Base-by-base conservation (phyloP, 2,329 filamentous ascomycete species). In the Aspergillus fumigatiaffinis region DNA sequence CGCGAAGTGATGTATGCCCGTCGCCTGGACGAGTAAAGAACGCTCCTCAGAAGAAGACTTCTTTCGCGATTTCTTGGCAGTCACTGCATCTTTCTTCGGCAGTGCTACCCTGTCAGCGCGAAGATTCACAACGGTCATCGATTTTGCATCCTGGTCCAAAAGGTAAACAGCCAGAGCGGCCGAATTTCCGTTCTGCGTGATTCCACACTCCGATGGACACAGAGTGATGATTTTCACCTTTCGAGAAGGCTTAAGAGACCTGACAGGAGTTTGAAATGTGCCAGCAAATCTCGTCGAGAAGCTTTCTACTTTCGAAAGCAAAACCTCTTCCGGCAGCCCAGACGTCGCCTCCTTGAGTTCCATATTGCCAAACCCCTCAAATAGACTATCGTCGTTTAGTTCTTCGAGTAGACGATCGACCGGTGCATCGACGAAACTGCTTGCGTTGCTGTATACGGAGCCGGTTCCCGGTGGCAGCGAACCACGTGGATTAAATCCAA, bases 271-370 rank as follows among this genome's bases (percentile, higher is more conserved):
- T 7, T 66, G 67, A 47, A 70, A 73, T 50, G 52, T 68, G 14
- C 60, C 71, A 3, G 68, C 72, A 54, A 71, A 70, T 59, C 64
- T 88, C 80, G 68, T 86, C 76, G 86, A 78, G 55, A 90, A 83
- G 58, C 81, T 88, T 62, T 89, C 86, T 28, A 93, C 82, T 65
- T 87, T 90, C 17, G 82, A 84, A 51, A 92, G 82, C 10, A 88
- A 73, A n/a, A 92, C 81, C 69, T 92, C 89, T 57, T 88, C 86
- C 17, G 85, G 82, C 8, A 92, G 76, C 0, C 87, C 87, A 57
- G 90, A 87, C 58, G 88, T 84, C n/a, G 86, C 82, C 67, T 90
- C 88, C 54, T 89, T 86, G 23, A 91, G 77, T 1, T 85, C 88
- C 84, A 90, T 89, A 58, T 81, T 88, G 64, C 87, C 82, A 55